phyloP scores from a whole-genome alignment of 306 rosid species.

The Casuarina glauca region DNA sequence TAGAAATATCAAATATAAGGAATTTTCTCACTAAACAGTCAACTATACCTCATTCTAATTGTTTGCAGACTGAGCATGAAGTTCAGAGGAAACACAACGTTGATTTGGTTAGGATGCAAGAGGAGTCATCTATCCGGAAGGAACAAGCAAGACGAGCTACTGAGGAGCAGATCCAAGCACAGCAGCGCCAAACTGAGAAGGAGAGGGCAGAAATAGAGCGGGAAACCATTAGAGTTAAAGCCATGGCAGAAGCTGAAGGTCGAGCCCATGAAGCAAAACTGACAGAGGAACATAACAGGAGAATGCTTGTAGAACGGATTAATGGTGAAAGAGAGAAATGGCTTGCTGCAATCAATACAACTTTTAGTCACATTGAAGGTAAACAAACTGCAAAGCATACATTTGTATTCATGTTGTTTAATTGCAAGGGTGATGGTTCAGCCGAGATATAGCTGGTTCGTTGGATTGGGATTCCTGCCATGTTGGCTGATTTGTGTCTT shows the following conservation, averaged over 20 bases:
- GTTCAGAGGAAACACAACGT: conserved; percentile 81
- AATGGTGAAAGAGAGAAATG: conserved; percentile 96
- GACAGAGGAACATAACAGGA: conserved; percentile 84
- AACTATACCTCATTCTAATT: conserved; percentile 17
- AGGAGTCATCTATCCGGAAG: conserved; percentile 75
- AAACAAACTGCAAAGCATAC: conserved; percentile 14
- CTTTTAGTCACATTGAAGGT: conserved; percentile 98
- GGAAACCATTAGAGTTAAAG: conserved; percentile 88
- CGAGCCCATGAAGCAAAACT: conserved; percentile 85
- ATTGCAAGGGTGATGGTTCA: conserved; percentile 7
- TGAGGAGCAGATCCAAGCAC: conserved; percentile 90
- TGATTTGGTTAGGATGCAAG: conserved; percentile 95
- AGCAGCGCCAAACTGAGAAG: conserved; percentile 84
- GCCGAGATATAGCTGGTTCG: conserved; percentile 18
- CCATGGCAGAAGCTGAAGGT: conserved; percentile 93
- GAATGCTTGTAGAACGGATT: conserved; percentile 81
- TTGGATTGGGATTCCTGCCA: background rate
- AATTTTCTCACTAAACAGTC: background rate
- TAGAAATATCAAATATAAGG: background rate
- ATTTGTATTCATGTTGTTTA: background rate
- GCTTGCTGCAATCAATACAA: conserved; percentile 95
- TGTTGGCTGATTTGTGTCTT: conserved; percentile 4
- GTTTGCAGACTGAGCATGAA: conserved; percentile 80
- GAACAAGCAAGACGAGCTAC: conserved; percentile 84
- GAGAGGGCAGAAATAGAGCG: conserved; percentile 91